phyloP scores from a whole-genome alignment of 2,329 filamentous ascomycete genomes.

The Cordyceps militaris region DNA sequence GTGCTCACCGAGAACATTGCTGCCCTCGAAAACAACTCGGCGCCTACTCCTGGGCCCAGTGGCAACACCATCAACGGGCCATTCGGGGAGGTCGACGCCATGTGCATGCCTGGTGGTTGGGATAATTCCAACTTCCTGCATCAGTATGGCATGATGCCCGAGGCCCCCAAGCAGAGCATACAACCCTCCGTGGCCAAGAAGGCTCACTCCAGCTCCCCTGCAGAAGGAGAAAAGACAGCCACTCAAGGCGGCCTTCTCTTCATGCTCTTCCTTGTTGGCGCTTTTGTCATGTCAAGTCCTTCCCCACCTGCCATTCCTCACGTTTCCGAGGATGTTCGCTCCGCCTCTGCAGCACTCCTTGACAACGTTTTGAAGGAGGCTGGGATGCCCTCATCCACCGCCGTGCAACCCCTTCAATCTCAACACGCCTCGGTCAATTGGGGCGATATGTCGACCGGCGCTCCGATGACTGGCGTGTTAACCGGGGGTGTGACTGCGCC shows the following conservation, averaged over 20 bases:
- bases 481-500: constrained; percentile 42
- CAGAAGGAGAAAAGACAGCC: constrained; percentile 54
- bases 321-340: constrained; percentile 74
- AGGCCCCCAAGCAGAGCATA: constrained; percentile 52
- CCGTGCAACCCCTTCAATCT: constrained; percentile 40
- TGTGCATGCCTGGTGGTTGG: constrained; percentile 77
- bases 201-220: constrained; percentile 20
- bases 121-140: constrained; percentile 67
- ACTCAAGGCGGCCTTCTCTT: constrained; percentile 78
- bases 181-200: constrained; percentile 49
- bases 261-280: constrained; percentile 94
- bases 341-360: constrained; percentile 68
- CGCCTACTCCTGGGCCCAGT: constrained; percentile 35
- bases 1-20: constrained; percentile 68
- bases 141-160: constrained; percentile 57
- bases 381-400: constrained; percentile 45
- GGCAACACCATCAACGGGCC: constrained; percentile 60
- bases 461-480: constrained; percentile 37
- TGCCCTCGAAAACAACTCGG: constrained; percentile 57
- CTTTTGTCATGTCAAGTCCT: constrained; percentile 87
- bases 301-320: constrained; percentile 64
- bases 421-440: constrained; percentile 45
- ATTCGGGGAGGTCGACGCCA: constrained; percentile 75
- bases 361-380: constrained; percentile 78
- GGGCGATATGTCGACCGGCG: constrained; percentile 33